Conservation (phyloP, 2,329 filamentous ascomycete genomes). For the Calycina herbarum region DNA sequence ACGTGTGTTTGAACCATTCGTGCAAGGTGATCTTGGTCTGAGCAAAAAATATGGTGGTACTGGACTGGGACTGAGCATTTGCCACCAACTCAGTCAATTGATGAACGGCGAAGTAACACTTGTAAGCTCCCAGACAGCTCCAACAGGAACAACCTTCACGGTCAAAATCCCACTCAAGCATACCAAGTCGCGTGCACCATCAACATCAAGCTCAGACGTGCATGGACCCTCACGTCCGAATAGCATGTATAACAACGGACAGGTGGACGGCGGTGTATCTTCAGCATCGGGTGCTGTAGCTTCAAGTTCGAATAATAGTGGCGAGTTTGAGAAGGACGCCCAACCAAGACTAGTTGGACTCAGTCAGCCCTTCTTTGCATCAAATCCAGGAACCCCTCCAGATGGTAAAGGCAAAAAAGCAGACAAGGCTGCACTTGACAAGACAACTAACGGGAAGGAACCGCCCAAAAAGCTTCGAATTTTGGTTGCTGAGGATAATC, state of each 20-base stretch:
- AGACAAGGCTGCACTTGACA: slow-evolving; percentile 65
- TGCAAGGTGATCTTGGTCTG: slow-evolving; percentile 85
- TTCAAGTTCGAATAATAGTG: slow-evolving; percentile 26
- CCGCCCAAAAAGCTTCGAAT: slow-evolving; percentile 69
- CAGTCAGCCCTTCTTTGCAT: slow-evolving; percentile 75
- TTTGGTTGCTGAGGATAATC: slow-evolving; percentile 80
- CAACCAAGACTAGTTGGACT: slow-evolving; percentile 80
- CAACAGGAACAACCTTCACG: slow-evolving; percentile 76
- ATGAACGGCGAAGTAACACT: slow-evolving; percentile 80
- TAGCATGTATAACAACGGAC: slow-evolving; percentile 27
- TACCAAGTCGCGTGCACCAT: slow-evolving; percentile 60
- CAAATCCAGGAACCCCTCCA: slow-evolving; percentile 24
- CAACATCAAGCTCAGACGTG: slow-evolving; percentile 28
- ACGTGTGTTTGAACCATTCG: slow-evolving; percentile 89
- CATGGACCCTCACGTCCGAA: slow-evolving; percentile 35
- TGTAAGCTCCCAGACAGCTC: slow-evolving; percentile 62
- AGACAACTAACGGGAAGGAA: slow-evolving; percentile 57
- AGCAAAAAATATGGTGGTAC: slow-evolving; percentile 91
- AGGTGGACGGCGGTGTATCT: slow-evolving; percentile 14
- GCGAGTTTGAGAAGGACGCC: slow-evolving; percentile 56
- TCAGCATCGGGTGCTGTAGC: slow-evolving; percentile 10
- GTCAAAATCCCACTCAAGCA: slow-evolving; percentile 81
- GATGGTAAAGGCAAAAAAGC: slow-evolving; percentile 45
- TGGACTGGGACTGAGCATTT: slow-evolving; percentile 84
- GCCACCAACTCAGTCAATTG: slow-evolving; percentile 77